phyloP scores from a whole-genome alignment of 176 grass and related monocot species.

The Sorghum bicolor region DNA sequence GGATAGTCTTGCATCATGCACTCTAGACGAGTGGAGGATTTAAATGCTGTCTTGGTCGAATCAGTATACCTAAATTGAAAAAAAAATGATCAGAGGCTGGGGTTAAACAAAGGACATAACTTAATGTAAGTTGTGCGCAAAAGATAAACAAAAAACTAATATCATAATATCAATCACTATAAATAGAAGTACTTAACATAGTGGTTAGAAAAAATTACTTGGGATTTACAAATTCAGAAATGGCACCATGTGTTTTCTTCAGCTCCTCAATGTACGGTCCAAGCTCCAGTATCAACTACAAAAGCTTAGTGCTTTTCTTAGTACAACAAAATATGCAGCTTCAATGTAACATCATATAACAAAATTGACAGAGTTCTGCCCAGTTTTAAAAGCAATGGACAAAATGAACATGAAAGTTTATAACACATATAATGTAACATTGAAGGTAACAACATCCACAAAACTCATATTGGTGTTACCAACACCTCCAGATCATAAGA shows the following conservation, averaged over 20 bases:
- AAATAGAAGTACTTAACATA: not conserved
- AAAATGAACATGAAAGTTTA: not conserved
- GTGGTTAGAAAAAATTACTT: constrained; percentile 57
- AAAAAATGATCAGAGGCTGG: constrained; percentile 8
- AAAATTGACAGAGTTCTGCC: not conserved
- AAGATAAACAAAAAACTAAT: not conserved
- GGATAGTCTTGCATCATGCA: constrained; percentile 99
- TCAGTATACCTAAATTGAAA: constrained; percentile 69
- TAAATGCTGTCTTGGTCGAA: constrained; percentile 86
- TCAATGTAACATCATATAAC: not conserved
- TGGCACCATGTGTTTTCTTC: constrained; percentile 80
- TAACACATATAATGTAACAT: not conserved
- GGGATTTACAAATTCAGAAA: constrained; percentile 96
- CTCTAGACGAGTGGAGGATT: constrained; percentile 89
- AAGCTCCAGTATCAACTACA: constrained; percentile 94
- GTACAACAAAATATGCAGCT: not conserved
- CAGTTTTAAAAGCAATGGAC: not conserved
- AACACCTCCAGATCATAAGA: not conserved
- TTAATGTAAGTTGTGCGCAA: not conserved
- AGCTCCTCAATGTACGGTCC: constrained; percentile 86
- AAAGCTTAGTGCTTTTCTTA: constrained; percentile 14
- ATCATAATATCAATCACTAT: not conserved
- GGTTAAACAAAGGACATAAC: not conserved
- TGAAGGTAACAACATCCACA: not conserved
- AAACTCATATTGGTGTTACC: not conserved